These are phyloP conservation scores for Coniophora puteana DNA, from an alignment of 1,284 basidiomycete species.

Conservation along the genomic window DNA sequence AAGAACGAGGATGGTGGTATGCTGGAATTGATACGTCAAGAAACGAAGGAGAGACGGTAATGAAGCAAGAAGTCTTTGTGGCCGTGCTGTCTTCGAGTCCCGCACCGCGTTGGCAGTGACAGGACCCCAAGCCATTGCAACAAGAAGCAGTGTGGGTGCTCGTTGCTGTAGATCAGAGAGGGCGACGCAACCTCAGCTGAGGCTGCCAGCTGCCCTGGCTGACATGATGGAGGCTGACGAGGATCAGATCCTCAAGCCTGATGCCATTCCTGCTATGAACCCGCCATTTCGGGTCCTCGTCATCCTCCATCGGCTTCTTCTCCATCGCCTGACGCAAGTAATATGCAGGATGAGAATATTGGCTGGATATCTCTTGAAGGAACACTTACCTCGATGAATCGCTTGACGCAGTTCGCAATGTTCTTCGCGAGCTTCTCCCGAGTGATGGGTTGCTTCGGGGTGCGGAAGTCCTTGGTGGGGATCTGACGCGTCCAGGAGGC, in stretches of 20 bases:
- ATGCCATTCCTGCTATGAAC: slow-evolving; percentile 56
- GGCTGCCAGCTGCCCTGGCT: slow-evolving; percentile 79
- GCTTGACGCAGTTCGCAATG: slow-evolving; percentile 58
- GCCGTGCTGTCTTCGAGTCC: no score
- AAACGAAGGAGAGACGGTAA: no score
- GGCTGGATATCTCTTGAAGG: neutral
- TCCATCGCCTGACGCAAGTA: slow-evolving; percentile 41
- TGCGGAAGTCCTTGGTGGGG: slow-evolving; percentile 72
- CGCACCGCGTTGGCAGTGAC: no score
- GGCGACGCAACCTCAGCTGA: slow-evolving; percentile 51
- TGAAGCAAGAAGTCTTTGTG: no score
- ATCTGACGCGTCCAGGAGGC: slow-evolving; percentile 74
- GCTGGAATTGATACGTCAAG: no score
- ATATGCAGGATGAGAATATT: slow-evolving; percentile 8
- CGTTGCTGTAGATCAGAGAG: neutral
- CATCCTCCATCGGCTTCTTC: slow-evolving; percentile 50
- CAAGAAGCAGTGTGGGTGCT: slow-evolving; percentile 8
- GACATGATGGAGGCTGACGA: slow-evolving; percentile 75
- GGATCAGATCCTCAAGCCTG: slow-evolving; percentile 57
- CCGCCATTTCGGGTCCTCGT: slow-evolving; percentile 52
- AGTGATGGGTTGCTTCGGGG: slow-evolving; percentile 69
- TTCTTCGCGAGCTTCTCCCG: slow-evolving; percentile 64
- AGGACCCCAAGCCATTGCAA: no score
- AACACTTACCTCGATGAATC: slow-evolving; percentile 46
- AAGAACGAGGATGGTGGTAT: no score